Evolutionary conservation across 257 asterid species (phyloP), one percentile per base, ranked within the genome.

Genomic region (Solanum neorickii): DNA sequence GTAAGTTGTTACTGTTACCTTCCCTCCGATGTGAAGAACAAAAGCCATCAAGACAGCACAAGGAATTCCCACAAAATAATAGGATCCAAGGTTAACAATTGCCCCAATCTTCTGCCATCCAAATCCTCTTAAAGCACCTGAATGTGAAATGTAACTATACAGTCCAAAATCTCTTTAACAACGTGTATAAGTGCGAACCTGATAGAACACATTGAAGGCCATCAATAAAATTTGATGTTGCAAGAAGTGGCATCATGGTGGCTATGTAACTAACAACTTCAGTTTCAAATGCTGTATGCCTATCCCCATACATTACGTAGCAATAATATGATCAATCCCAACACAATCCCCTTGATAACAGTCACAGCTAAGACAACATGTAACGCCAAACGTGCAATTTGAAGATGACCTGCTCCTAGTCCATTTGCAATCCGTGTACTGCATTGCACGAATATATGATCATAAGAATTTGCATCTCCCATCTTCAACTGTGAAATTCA

Each of bases 201-300:
- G 98, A 94, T 82, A 96, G 95, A 88, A 96, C 97, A 90, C 95
- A 89, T 68, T 94, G 98, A 66, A 96, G 93, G 31, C 98, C 96
- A 83, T 96, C 98, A 20, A 94, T n/a, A 88, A 95, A 87, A 91
- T 94, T 93, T 29, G 97, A 95, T 25, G 87, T 7, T 66, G 98
- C 99, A 31, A 96, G 93, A 88, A 96, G 87, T 2, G 97, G 98
- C 94, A 94, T 87, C 97, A 96, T 94, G 31, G 59, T 84, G 21
- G 93, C 93, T 27, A 96, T 95, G 59, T 93, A 95, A 27, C 42
- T 87, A 20, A 90, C 93, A 9, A 96, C 94, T 91, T 92, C 91
- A 31, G 27, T 88, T 84, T 92, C 96, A 56, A 56, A 91, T 93
- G 93, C 92, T 93, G 88, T 94, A 95, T 68, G 99, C 97, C 76